phyloP scores from a whole-genome alignment of 23 red algal genomes.

The Pyropia yezoensis region DNA sequence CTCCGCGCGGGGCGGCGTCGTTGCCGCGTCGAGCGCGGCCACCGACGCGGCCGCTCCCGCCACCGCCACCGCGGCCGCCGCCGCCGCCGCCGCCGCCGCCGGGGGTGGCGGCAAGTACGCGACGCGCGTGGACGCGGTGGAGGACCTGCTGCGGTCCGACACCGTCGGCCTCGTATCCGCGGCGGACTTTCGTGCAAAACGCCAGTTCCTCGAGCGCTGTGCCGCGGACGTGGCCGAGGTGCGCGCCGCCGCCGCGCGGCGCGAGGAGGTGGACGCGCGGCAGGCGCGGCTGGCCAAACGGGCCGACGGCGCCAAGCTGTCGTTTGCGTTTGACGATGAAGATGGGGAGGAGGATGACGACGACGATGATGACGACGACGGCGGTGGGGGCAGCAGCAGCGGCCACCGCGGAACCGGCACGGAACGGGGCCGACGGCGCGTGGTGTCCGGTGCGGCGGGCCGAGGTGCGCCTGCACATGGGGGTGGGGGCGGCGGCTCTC shows the following conservation, averaged over 20 bases:
- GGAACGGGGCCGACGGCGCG: too few species aligned
- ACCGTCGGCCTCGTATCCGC: constrained; percentile 76
- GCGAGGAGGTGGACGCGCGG: constrained; percentile 4
- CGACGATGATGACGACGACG: not conserved
- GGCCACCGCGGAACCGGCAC: too few species aligned
- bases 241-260: not conserved
- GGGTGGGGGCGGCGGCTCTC: too few species aligned
- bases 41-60: too few species aligned
- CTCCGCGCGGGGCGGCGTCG: too few species aligned
- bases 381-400: not conserved
- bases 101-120: constrained; percentile 34
- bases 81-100: constrained; percentile 10
- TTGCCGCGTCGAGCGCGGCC: too few species aligned
- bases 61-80: constrained; percentile 11
- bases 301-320: constrained; percentile 3
- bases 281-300: not conserved
- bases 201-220: constrained; percentile 41
- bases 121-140: constrained; percentile 34
- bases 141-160: constrained; percentile 60
- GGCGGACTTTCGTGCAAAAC: constrained; percentile 52
- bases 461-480: too few species aligned
- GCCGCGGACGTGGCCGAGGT: constrained; percentile 29
- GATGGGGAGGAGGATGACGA: not conserved
- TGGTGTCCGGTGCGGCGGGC: not conserved
- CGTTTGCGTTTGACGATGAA: constrained; percentile 1